Evolutionary conservation across 2,329 filamentous ascomycete species (phyloP).

Genomic region (Cytospora piceae): DNA sequence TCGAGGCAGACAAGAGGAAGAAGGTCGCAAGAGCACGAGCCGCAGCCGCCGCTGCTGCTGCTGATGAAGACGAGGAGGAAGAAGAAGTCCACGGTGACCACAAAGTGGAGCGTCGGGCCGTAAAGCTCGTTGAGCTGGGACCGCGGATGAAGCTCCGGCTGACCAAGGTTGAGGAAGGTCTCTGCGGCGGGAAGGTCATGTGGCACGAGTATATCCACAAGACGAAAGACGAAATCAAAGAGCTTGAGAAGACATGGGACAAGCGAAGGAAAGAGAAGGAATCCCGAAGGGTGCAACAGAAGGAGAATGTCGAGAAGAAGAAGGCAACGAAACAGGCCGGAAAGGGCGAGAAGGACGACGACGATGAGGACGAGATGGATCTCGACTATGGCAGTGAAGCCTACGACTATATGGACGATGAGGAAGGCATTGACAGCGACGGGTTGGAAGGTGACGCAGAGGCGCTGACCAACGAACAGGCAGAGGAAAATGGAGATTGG

Average conservation of each 20-base stretch:
- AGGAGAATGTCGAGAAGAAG: conserved; percentile 90
- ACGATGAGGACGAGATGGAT: conserved; percentile 41
- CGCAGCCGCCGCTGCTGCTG: conserved; percentile 47
- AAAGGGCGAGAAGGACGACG: conserved; percentile 43
- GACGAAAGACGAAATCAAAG: conserved; percentile 73
- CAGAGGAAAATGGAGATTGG: conserved; percentile 56
- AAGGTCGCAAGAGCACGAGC: conserved; percentile 55
- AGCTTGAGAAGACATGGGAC: conserved; percentile 83
- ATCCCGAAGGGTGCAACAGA: conserved; percentile 78
- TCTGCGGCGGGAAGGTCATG: conserved; percentile 89
- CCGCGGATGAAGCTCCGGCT: conserved; percentile 86
- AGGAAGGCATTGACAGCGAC: conserved; percentile 56
- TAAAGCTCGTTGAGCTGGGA: conserved; percentile 90
- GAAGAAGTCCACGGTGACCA: conserved; percentile 46
- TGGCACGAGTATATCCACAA: conserved; percentile 98
- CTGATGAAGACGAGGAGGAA: conserved; percentile 51
- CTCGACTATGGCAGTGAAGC: conserved; percentile 44
- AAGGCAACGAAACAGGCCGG: conserved; percentile 50
- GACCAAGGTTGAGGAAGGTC: conserved; percentile 93
- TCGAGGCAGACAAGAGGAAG: conserved; percentile 66
- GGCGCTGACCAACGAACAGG: conserved; percentile 52
- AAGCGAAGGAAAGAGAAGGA: conserved; percentile 80
- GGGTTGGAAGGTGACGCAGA: conserved; percentile 54
- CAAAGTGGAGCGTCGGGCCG: conserved; percentile 79
- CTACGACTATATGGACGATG: conserved; percentile 46